phyloP scores from a whole-genome alignment of 352 stramenopile species.

The Globisporangium cylindrosporum region DNA sequence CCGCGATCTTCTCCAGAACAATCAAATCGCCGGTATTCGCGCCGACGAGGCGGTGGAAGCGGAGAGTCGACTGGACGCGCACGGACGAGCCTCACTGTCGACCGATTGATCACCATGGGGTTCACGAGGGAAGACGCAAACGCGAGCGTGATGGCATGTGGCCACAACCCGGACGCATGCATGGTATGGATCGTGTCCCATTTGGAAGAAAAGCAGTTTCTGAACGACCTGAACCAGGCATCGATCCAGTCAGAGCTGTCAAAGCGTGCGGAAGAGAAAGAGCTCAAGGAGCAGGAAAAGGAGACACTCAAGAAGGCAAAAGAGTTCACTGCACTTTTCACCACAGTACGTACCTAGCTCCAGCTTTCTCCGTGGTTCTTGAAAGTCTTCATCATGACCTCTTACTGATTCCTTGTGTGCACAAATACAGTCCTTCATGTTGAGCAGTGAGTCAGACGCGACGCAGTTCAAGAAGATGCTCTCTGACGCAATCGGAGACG shows the following conservation, averaged over 20 bases:
- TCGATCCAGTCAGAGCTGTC: conserved; percentile 77
- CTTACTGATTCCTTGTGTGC: not conserved
- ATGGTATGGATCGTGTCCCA: conserved; percentile 83
- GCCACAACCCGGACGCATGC: conserved; percentile 61
- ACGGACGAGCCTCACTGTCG: conserved; percentile 54
- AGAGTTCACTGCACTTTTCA: conserved; percentile 64
- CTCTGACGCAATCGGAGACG: conserved; percentile 44
- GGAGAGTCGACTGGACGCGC: conserved; percentile 18
- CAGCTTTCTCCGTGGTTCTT: not conserved
- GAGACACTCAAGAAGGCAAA: conserved; percentile 49
- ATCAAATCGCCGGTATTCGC: conserved; percentile 16
- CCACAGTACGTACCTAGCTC: conserved; percentile 36
- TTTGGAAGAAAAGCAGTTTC: conserved; percentile 70
- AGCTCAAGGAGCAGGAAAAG: conserved; percentile 49
- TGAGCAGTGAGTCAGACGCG: conserved; percentile 34
- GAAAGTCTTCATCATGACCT: not conserved
- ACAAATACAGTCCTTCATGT: conserved; percentile 52
- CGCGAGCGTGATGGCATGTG: conserved; percentile 52
- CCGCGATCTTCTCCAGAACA: conserved; percentile 7
- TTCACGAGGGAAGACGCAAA: conserved; percentile 64
- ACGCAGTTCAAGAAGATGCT: conserved; percentile 43
- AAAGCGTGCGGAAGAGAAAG: conserved; percentile 56
- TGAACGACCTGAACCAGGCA: conserved; percentile 62
- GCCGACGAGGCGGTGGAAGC: conserved; percentile 1
- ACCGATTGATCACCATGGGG: conserved; percentile 56